Percentiles rank a stretch among this genome's conserved stretches.
Conservation (phyloP, 257 asterid genomes). For the Solanum tacnaense region DNA sequence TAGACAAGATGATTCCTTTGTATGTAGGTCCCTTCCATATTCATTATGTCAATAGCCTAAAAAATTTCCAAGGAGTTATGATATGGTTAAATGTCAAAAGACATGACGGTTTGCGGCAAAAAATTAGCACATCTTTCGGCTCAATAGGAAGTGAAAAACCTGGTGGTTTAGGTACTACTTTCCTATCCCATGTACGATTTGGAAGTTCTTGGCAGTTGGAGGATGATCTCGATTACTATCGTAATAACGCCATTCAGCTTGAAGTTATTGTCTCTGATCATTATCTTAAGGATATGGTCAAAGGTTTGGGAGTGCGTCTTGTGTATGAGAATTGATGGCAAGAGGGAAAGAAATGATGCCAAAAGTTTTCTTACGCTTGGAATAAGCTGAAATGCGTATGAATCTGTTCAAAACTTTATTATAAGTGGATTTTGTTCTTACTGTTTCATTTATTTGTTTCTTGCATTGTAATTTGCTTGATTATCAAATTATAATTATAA, state of each 20-base stretch:
- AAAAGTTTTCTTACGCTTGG: too few relatives aligned
- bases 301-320: neutral
- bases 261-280: too few relatives aligned
- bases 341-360: too few relatives aligned
- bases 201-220: too few relatives aligned
- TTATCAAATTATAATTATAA: too few relatives aligned
- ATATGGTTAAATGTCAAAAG: neutral
- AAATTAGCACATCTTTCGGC: neutral
- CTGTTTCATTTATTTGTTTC: too few relatives aligned
- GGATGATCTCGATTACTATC: neutral
- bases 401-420: too few relatives aligned
- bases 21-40: too few relatives aligned
- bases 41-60: rapidly evolving
- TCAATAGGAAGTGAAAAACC: neutral
- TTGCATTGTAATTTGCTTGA: too few relatives aligned
- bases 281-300: neutral
- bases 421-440: too few relatives aligned
- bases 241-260: neutral
- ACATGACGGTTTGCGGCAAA: neutral
- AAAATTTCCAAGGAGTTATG: neutral
- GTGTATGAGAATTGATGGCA: neutral
- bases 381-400: too few relatives aligned
- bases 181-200: neutral
- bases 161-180: neutral
- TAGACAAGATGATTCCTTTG: neutral